Evolutionary conservation across 305 asterid species (phyloP).

Genomic region (Striga hermonthica): DNA sequence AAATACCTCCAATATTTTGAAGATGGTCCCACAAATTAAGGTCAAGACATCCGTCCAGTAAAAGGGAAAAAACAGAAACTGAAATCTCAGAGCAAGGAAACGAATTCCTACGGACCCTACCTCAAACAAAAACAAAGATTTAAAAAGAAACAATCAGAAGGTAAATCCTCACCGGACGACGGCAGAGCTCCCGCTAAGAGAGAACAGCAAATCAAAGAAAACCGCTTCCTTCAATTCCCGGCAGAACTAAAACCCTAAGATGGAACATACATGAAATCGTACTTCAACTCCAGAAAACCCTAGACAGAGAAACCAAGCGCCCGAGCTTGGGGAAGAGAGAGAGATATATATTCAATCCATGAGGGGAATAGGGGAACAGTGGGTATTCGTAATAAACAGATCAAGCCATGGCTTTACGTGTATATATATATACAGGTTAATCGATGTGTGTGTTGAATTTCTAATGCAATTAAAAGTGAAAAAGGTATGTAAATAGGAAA

Average conservation of each 20-base stretch:
- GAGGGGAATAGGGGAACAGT: too few relatives aligned
- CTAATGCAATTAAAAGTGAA: too few relatives aligned
- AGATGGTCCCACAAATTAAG: background rate
- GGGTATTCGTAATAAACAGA: too few relatives aligned
- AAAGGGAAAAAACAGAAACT: background rate
- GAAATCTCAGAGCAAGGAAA: constrained; percentile 15
- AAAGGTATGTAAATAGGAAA: too few relatives aligned
- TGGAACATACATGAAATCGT: constrained; percentile 28
- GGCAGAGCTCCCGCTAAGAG: constrained; percentile 20
- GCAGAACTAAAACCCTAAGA: constrained; percentile 40
- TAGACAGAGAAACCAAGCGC: too few relatives aligned
- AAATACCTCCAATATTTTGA: background rate
- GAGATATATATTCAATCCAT: too few relatives aligned
- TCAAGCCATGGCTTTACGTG: too few relatives aligned
- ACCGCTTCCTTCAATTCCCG: constrained; percentile 22
- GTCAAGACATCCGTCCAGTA: constrained; percentile 19
- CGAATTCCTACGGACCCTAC: constrained; percentile 31
- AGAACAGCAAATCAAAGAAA: constrained; percentile 25
- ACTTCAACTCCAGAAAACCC: constrained; percentile 9
- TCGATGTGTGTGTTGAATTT: too few relatives aligned
- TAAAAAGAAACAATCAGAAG: background rate
- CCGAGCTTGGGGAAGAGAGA: too few relatives aligned
- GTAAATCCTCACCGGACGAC: constrained; percentile 22
- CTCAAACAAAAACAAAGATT: constrained; percentile 11
- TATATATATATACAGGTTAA: too few relatives aligned